These are phyloP conservation scores for Sporothrix schenckii DNA, from an alignment of 2,329 filamentous ascomycete genomes.

Conservation along the genomic window DNA sequence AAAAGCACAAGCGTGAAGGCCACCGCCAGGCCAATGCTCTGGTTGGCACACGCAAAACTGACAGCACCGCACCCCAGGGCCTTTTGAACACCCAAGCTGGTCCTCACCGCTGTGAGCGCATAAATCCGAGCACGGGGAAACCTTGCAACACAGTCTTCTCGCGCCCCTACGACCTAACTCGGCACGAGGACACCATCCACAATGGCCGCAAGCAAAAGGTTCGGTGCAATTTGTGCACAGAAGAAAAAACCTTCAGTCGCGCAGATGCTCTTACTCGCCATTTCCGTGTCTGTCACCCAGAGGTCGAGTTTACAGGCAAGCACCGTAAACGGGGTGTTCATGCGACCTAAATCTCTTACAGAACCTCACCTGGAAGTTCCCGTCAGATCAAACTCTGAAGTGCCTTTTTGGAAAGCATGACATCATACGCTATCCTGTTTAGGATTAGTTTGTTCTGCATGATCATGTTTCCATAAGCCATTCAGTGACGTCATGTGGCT, in stretches of 20 bases:
- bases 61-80: slow-evolving; percentile 52
- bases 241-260: slow-evolving; percentile 95
- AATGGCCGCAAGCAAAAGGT: slow-evolving; percentile 94
- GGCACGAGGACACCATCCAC: slow-evolving; percentile 97
- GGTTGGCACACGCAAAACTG: slow-evolving; percentile 44
- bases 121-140: slow-evolving; percentile 93
- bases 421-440: slow-evolving; percentile 20
- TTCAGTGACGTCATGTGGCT: slow-evolving; percentile 17
- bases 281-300: slow-evolving; percentile 91
- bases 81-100: slow-evolving; percentile 84
- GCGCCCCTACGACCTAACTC: slow-evolving; percentile 90
- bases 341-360: background rate
- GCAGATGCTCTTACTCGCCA: slow-evolving; percentile 93
- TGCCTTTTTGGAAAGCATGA: slow-evolving; percentile 17
- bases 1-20: slow-evolving; percentile 94
- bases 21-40: slow-evolving; percentile 73
- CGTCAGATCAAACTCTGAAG: background rate
- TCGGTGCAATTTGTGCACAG: slow-evolving; percentile 85
- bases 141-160: slow-evolving; percentile 94
- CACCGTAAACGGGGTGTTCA: slow-evolving; percentile 45
- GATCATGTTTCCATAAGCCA: background rate
- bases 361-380: background rate
- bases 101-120: slow-evolving; percentile 87
- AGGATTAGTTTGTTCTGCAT: background rate
- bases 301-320: slow-evolving; percentile 77